Evolutionary conservation across 805 yeast species (phyloP), one percentile per base, ranked within the genome.

Genomic region (Nakazawaea ishiwadae): DNA sequence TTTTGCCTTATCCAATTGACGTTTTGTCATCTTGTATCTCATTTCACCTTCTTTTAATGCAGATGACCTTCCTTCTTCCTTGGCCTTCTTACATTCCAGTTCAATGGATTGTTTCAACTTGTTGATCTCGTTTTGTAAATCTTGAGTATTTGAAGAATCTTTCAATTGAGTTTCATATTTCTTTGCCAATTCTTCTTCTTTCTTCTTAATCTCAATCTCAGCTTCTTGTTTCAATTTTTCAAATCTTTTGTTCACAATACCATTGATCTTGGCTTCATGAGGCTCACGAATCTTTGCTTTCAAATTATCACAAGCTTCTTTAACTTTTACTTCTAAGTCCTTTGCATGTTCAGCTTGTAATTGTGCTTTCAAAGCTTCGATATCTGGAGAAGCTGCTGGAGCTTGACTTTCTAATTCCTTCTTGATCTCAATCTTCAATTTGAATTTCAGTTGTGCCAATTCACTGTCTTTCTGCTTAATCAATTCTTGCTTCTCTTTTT

Each of bases 21-120:
- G 66, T 49, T 69, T 72, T 50, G 77, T 63, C 57, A 82, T 71
- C 44, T 69, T 73, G 43, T 71, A 69, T 49, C 79, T 73, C 57
- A 83, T 71, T 45, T 75, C 82, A 36, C 70, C 71, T 51, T 79
- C 79, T 53, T 77, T 75, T 37, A 75, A 73, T 32, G 76, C 71
- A 19, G 75, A 73, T 40, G 66, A 63, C 37, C 75, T 62, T 3
- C 73, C 69, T 35, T 67, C 72, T 24, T 65, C 68, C 15, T 71
- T 66, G 34, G 68, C 65, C 44, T 66, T 62, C 47, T 63, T 53
- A 58, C 58, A 57, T 42, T 52, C 46, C 39, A 44, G 37, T 44
- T 49, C 57, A 33, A 54, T 48, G 16, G 48, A 32, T 5, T 41
- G 46, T 10, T 46, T 42, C 44, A 60, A 43, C 19, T 48, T 53